These are phyloP conservation scores for Mycena maculata DNA, from an alignment of 768 basidiomycete genomes.

Conservation along the genomic window DNA sequence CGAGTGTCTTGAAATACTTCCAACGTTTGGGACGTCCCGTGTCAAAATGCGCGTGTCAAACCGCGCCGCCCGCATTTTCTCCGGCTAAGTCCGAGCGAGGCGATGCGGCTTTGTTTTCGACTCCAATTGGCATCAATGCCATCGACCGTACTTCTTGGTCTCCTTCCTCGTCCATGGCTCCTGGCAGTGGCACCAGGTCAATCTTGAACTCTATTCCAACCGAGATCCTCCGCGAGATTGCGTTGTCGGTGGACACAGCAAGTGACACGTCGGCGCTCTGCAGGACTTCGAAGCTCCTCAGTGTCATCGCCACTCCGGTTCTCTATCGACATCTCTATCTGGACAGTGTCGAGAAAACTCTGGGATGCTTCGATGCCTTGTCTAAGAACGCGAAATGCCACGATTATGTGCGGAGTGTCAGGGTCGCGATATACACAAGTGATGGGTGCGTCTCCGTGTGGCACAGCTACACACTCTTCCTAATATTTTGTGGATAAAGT, in stretches of 20 bases:
- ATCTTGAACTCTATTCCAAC: constrained; percentile 3
- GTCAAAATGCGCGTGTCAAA: too few relatives aligned
- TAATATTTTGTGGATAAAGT: not conserved
- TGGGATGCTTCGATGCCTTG: not conserved
- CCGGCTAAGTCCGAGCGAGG: too few relatives aligned
- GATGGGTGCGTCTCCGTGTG: not conserved
- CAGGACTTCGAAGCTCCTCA: not conserved
- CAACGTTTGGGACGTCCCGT: too few relatives aligned
- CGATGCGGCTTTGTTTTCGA: too few relatives aligned
- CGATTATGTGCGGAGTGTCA: constrained; percentile 11
- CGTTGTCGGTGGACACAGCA: not conserved
- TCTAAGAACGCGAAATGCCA: not conserved
- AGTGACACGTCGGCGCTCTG: not conserved
- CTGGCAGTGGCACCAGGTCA: not conserved
- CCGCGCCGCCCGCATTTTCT: too few relatives aligned
- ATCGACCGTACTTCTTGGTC: too few relatives aligned
- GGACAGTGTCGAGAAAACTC: not conserved
- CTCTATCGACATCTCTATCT: constrained; percentile 4
- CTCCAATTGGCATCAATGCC: too few relatives aligned
- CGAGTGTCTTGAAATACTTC: too few relatives aligned
- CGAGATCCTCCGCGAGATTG: constrained; percentile 17
- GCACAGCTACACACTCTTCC: too few relatives aligned
- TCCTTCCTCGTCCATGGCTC: constrained; percentile 3
- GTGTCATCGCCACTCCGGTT: not conserved
- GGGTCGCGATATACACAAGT: not conserved